Evolutionary conservation across 495 filamentous ascomycete genomes (phyloP), one percentile per base, ranked within the genome.

Genomic region (Hypomontagnella monticulosa): DNA sequence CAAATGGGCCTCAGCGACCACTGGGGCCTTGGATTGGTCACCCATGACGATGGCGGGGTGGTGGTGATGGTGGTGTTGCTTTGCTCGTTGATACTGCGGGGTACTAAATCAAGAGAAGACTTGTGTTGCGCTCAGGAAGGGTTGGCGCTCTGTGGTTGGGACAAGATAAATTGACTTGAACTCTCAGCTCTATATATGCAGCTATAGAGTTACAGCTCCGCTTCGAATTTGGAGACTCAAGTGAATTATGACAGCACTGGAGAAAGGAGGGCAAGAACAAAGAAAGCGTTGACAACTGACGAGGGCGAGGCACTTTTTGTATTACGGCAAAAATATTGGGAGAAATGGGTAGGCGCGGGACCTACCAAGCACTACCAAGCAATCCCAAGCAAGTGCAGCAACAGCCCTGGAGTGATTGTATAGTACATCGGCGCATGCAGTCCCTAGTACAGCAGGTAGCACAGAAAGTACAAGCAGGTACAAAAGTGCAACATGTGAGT

Each of bases 1-100:
- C 73, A 91, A 81, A 77, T 95, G 91, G 70, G 93, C 90, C 81
- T 96, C 93, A 46, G 83, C 83, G 60, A 96, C 92, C 79, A 93
- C 91, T 3, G 86, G 80, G 72, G 82, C 78, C 75, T 85, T 84
- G 63, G 82, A 75, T 71, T 59, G 86, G 76, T 90, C 88, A 72
- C 87, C 87, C 91, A 95, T 94, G 68, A 53, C 80, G 79, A 77
- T 67, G 62, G 62, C 66, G 72, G 55, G 64, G 71, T 57, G 66
- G 49, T 60, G 57, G 64, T 69, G 73, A 71, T 76, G 66, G 42
- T 44, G 49, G 53, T 30, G 36, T 57, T 52, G 52, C 52, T 16
- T 65, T 69, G 66, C 55, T 63, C 63, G 66, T 63, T 63, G 41
- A 50, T 50, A 61, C 52, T 59, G 58, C 60, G 70, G 73, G 75